Base-by-base conservation (phyloP, 805 yeast species). In the Pichia thaimueangensis region DNA sequence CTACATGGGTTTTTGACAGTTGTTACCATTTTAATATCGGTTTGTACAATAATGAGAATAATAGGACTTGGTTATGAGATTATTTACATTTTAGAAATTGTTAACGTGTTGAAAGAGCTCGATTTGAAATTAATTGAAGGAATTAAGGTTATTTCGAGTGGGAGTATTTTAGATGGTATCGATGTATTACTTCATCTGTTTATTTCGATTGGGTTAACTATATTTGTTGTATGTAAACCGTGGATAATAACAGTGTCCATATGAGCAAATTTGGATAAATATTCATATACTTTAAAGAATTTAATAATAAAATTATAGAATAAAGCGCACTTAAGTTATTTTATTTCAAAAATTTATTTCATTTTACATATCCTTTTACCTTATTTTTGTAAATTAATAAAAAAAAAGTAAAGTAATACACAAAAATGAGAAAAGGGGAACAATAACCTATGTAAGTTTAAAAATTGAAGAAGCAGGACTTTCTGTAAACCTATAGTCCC, bases 401-500 rank as follows among this genome's bases (percentile, higher is more conserved):
- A n/a, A n/a, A n/a, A n/a, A n/a, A n/a, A n/a, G n/a, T n/a, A n/a
- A n/a, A n/a, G n/a, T n/a, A n/a, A n/a, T n/a, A n/a, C n/a, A n/a
- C n/a, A n/a, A n/a, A n/a, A n/a, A n/a, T n/a, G n/a, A n/a, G n/a
- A n/a, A n/a, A n/a, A n/a, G n/a, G n/a, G n/a, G n/a, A n/a, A n/a
- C n/a, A n/a, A n/a, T n/a, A n/a, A n/a, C n/a, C 33, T 25, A 41
- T 7, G 16, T 24, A 32, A 47, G 17, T 22, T 42, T 47, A 43
- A 51, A 62, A 31, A 72, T 47, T 4, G 73, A 54, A 48, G 73
- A 80, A 27, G 71, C 75, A 3, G 89, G 88, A 53, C 67, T 69
- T 57, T 70, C 81, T 3, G 83, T 77, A 43, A 82, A 62, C 53
- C 82, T 76, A 64, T 83, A 85, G 54, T 82, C 76, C 49, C 82